Conservation (phyloP, 495 filamentous ascomycete genomes). For the Lasiosphaeris hirsuta region DNA sequence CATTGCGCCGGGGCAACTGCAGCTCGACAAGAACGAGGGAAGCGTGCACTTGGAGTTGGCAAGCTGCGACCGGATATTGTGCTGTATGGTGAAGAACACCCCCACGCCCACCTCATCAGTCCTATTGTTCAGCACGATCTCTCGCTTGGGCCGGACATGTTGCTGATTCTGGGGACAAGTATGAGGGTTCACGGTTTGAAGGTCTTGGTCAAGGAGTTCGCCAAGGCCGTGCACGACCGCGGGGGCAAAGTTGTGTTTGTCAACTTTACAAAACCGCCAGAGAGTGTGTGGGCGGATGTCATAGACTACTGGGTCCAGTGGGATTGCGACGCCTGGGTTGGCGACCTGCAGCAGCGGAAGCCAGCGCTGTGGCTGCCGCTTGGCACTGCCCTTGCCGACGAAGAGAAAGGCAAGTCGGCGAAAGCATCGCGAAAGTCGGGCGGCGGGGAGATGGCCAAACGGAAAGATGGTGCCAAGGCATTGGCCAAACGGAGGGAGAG, state of each 20-base stretch:
- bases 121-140: slow-evolving; percentile 62
- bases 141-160: slow-evolving; percentile 55
- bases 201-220: slow-evolving; percentile 63
- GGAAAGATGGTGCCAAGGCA: slow-evolving; percentile 21
- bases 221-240: slow-evolving; percentile 63
- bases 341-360: slow-evolving; percentile 53
- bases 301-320: slow-evolving; percentile 68
- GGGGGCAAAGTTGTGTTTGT: slow-evolving; percentile 65
- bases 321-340: slow-evolving; percentile 71
- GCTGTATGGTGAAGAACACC: slow-evolving; percentile 68
- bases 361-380: slow-evolving; percentile 54
- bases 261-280: slow-evolving; percentile 63
- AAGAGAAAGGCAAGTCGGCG: slow-evolving; percentile 29
- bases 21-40: slow-evolving; percentile 56
- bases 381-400: slow-evolving; percentile 31
- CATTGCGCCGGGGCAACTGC: slow-evolving; percentile 55
- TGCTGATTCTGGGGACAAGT: slow-evolving; percentile 66
- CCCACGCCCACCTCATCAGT: slow-evolving; percentile 59
- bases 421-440: slow-evolving; percentile 29
- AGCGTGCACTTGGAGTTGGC: slow-evolving; percentile 60
- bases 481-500: slow-evolving; percentile 20
- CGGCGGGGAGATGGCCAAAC: slow-evolving; percentile 25
- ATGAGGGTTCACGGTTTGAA: slow-evolving; percentile 67
- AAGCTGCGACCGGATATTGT: slow-evolving; percentile 66
- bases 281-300: slow-evolving; percentile 64